Conservation (phyloP, 345 rosid species). For the Eucalyptus curtisii region DNA sequence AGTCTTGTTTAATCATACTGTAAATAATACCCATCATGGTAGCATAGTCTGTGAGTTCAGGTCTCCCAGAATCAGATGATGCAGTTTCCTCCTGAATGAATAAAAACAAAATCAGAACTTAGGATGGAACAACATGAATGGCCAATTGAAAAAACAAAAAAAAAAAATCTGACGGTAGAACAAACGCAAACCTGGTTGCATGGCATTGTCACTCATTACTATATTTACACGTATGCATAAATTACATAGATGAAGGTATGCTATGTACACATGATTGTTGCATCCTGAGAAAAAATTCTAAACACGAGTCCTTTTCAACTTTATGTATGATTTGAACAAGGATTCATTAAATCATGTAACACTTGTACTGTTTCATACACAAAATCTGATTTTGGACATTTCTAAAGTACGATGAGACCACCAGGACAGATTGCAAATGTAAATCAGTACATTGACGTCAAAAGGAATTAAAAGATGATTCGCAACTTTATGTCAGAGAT, state of each 20-base stretch:
- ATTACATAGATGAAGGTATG: neutral
- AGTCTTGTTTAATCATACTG: constrained; percentile 70
- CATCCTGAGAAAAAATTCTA: neutral
- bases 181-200: neutral
- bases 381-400: neutral
- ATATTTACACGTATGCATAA: neutral
- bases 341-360: neutral
- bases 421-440: neutral
- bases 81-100: constrained; percentile 13
- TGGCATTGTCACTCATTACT: neutral
- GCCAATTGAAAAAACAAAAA: neutral
- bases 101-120: neutral
- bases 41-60: constrained; percentile 32
- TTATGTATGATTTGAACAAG: neutral
- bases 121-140: neutral
- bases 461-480: neutral
- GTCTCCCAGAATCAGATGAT: constrained; percentile 4
- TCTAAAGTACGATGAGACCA: neutral
- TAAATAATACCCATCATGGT: constrained; percentile 46
- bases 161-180: neutral
- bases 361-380: neutral
- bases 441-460: neutral
- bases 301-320: neutral
- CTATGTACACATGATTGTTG: neutral
- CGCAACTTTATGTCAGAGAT: neutral